Evolutionary conservation across 805 yeast genomes (phyloP).

Genomic region (Candida cerambycidarum): DNA sequence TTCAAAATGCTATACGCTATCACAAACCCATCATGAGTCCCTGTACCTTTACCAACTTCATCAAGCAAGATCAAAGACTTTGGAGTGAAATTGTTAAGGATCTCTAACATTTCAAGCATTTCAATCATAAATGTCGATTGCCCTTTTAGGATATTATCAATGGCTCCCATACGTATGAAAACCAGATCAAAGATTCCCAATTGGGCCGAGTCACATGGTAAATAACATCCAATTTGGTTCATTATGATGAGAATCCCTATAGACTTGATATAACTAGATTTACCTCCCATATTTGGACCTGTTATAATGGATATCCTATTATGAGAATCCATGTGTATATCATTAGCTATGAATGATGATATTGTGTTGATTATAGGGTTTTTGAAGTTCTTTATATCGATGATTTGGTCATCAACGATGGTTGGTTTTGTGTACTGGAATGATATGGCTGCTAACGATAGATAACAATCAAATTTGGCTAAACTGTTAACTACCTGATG

Average conservation of each 20-base stretch:
- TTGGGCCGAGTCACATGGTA: slow-evolving; percentile 63
- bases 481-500: slow-evolving; percentile 45
- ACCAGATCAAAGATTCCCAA: slow-evolving; percentile 74
- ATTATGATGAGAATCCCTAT: slow-evolving; percentile 68
- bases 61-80: slow-evolving; percentile 66
- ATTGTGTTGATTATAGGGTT: slow-evolving; percentile 66
- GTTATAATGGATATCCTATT: slow-evolving; percentile 65
- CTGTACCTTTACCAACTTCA: slow-evolving; percentile 83
- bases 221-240: slow-evolving; percentile 75
- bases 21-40: slow-evolving; percentile 70
- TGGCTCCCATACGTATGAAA: slow-evolving; percentile 83
- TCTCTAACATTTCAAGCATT: slow-evolving; percentile 62
- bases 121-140: slow-evolving; percentile 85
- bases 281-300: slow-evolving; percentile 91
- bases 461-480: slow-evolving; percentile 62
- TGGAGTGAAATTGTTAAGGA: slow-evolving; percentile 51
- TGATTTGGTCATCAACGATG: slow-evolving; percentile 36
- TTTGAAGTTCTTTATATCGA: slow-evolving; percentile 57
- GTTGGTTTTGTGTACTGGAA: slow-evolving; percentile 48
- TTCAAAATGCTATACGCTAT: slow-evolving; percentile 73
- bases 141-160: slow-evolving; percentile 71
- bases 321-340: slow-evolving; percentile 48
- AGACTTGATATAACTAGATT: slow-evolving; percentile 73
- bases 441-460: slow-evolving; percentile 51
- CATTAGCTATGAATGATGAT: slow-evolving; percentile 62